Conservation (phyloP, 2,329 filamentous ascomycete genomes). For the Paraphaeosphaeria sporulosa region DNA sequence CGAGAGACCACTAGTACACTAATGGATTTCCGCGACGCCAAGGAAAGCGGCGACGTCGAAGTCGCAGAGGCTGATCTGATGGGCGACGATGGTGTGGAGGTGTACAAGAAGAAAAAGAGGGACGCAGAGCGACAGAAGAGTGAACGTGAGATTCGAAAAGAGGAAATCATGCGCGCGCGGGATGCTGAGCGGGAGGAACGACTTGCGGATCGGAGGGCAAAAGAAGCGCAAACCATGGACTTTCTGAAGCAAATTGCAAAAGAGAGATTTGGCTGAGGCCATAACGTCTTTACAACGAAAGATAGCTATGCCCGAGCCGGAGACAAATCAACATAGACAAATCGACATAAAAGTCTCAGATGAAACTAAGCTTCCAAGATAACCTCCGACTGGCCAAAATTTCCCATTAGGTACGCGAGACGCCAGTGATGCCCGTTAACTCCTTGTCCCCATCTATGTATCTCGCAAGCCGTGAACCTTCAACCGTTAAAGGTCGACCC, state of each 20-base stretch:
- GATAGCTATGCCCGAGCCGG: neutral
- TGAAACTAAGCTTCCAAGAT: neutral
- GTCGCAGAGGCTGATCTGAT: conserved; percentile 79
- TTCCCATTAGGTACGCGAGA: neutral
- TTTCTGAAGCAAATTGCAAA: conserved; percentile 81
- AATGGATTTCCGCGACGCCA: conserved; percentile 72
- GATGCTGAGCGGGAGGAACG: conserved; percentile 82
- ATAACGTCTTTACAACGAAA: neutral
- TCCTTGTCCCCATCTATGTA: neutral
- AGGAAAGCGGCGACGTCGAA: conserved; percentile 69
- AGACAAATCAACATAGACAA: neutral
- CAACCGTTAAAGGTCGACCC: neutral
- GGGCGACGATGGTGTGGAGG: conserved; percentile 72
- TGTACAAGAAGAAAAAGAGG: conserved; percentile 71
- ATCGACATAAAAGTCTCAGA: neutral
- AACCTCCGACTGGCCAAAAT: neutral
- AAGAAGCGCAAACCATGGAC: conserved; percentile 85
- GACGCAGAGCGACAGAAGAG: conserved; percentile 76
- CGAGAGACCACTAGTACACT: conserved; percentile 75
- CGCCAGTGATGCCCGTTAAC: conserved; percentile 16
- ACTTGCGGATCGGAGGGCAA: conserved; percentile 71
- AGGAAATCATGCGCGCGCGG: conserved; percentile 79
- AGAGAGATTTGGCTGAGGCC: conserved; percentile 64
- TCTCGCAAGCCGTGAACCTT: neutral
- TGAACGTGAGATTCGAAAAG: conserved; percentile 81